Evolutionary conservation across 2,329 filamentous ascomycete species (phyloP), one percentile per base, ranked within the genome.

Genomic region (Dactylellina cionopaga): DNA sequence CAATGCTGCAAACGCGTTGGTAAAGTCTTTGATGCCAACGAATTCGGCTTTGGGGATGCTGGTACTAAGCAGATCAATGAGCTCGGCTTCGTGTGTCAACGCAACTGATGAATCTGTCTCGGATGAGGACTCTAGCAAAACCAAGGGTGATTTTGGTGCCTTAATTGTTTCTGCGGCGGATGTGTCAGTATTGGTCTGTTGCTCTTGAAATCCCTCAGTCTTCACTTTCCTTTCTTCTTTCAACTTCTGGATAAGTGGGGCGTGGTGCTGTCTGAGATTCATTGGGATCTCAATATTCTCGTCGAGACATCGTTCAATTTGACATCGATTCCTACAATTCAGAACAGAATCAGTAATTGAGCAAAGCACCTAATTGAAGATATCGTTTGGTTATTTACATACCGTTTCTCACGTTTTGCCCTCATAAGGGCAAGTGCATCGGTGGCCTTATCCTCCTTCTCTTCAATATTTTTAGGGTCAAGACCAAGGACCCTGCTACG

Each of bases 371-470:
- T 17, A 9, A 44, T 44, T 15, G 37, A 17, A 17, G 5, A n/a
- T 44, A 17, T 17, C 5, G 5, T 6, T 15, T 44, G 5, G 41
- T 22, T 22, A 22, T 17, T 17, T 43, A n/a, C n/a, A n/a, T 49
- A 60, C 55, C 55, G 15, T n/a, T 49, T 15, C 25, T 47, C 41
- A 35, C 55, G 37, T n/a, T 27, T 55, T 9, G 39, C n/a, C 27
- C 22, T 24, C 31, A n/a, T 13, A 15, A n/a, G 17, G 22, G 33
- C 13, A 7, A 43, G 5, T 19, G 9, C 13, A 9, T 44, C 22
- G 13, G n/a, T 41, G 3, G 17, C 35, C 15, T n/a, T 58, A 5
- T 29, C 17, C 5, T 25, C 24, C 10, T 4, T 11, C 15, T 31
- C 37, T 7, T 7, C 17, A 6, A 11, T 15, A 13, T 43, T 25